phyloP scores from a whole-genome alignment of 2,329 filamentous ascomycete genomes.

The Ascosphaera aggregata region DNA sequence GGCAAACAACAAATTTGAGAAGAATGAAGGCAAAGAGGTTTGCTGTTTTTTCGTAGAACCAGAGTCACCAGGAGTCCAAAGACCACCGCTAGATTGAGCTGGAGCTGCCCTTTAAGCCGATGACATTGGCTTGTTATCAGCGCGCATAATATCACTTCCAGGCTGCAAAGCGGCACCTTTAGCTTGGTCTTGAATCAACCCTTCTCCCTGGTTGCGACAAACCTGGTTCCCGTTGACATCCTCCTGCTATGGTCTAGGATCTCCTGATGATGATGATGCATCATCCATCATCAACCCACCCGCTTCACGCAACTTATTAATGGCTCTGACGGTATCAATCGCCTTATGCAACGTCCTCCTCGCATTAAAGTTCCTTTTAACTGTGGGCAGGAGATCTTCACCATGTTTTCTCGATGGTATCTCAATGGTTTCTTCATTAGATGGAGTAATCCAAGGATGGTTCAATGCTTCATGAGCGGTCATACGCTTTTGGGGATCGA shows the following conservation, averaged over 20 bases:
- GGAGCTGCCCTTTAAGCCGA: background rate
- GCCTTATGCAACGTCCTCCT: slow-evolving; percentile 40
- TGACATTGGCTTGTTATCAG: background rate
- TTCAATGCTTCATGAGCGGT: slow-evolving; percentile 59
- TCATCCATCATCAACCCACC: slow-evolving; percentile 40
- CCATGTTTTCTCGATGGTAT: slow-evolving; percentile 14
- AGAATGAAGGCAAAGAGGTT: background rate
- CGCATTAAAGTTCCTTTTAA: slow-evolving; percentile 50
- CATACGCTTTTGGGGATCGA: slow-evolving; percentile 70
- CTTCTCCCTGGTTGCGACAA: slow-evolving; percentile 13
- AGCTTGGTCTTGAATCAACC: slow-evolving; percentile 4
- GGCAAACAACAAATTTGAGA: background rate
- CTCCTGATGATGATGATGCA: slow-evolving; percentile 25
- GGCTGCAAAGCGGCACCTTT: background rate
- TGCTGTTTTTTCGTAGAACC: background rate
- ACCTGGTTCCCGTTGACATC: slow-evolving; percentile 20
- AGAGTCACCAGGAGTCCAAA: background rate
- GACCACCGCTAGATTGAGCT: background rate
- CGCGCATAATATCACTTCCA: background rate
- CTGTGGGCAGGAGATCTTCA: slow-evolving; percentile 36
- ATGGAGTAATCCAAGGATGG: slow-evolving; percentile 40
- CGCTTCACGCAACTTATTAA: slow-evolving; percentile 41
- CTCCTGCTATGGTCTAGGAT: slow-evolving; percentile 25
- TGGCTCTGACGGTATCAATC: slow-evolving; percentile 43
- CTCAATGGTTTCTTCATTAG: slow-evolving; percentile 20